Evolutionary conservation across 108 stramenopile genomes (phyloP), one percentile per base, ranked within the genome.

Genomic region (Conticribra weissflogii): DNA sequence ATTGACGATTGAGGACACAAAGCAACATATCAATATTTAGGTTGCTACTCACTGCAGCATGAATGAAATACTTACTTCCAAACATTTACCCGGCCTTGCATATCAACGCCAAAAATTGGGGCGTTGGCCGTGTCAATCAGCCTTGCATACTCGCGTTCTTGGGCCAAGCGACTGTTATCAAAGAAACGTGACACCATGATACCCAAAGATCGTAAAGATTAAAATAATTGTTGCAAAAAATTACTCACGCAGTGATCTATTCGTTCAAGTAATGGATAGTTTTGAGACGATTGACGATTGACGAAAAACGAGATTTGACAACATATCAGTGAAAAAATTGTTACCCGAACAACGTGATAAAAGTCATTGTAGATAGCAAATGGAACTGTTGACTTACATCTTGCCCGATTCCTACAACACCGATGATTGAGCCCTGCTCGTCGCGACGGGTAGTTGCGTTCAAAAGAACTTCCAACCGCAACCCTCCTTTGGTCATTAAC

Each of bases 371-470:
- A n/a, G n/a, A n/a, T n/a, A n/a, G n/a, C n/a, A n/a, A n/a, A n/a
- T n/a, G n/a, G n/a, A n/a, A n/a, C n/a, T n/a, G 78, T 2, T 53
- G 72, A 30, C 68, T 72, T 4, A 76, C 66, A 48, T 76, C 73
- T 46, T 75, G 67, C 0, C 87, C 88, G 23, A 93, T 82, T 25
- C 72, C 81, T 2, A 93, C 83, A 24, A 82, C 92, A 66, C 92
- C 92, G n/a, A 90, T 82, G 19, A 90, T 53, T 34, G 53, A 68
- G 32, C 82, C 82, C 16, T 86, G 82, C 31, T 75, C 78, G 74
- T 93, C 84, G 7, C 87, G 66, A 24, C 87, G 73, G 9, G 92
- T 82, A 0, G 86, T 93, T 8, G 80, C 89, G 71, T 90, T 93
- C 8, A 93, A 71, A 15, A 93, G 74, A 7, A 93, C 65, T 25